Percentiles rank a stretch among this genome's conserved stretches.
Evolutionary conservation across 1,284 basidiomycete species (phyloP).

Genomic region (Cryptococcus sp.): DNA sequence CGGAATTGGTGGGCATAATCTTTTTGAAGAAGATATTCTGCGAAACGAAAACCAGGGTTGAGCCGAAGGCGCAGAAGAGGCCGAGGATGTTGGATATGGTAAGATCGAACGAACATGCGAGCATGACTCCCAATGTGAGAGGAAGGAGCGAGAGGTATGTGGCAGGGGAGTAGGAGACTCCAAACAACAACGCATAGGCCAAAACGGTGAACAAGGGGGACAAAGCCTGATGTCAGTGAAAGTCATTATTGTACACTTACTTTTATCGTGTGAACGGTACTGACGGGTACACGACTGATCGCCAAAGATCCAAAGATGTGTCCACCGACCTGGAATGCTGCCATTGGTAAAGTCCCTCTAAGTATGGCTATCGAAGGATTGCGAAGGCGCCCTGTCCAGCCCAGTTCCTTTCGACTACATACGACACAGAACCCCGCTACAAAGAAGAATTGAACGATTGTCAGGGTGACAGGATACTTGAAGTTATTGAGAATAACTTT

Average conservation of each 20-base stretch:
- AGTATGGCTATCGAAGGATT: constrained; percentile 69
- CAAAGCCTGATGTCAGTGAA: constrained; percentile 62
- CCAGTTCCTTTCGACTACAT: constrained; percentile 65
- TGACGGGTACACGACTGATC: constrained; percentile 91
- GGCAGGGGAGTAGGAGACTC: constrained; percentile 82
- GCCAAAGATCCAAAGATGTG: constrained; percentile 97
- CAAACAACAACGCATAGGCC: constrained; percentile 86
- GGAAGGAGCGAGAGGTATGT: constrained; percentile 95
- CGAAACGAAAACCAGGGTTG: constrained; percentile 91
- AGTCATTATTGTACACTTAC: constrained; percentile 50
- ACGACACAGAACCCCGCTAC: constrained; percentile 80
- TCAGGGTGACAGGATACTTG: constrained; percentile 57
- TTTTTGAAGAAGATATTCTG: constrained; percentile 99
- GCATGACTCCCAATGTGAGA: constrained; percentile 92
- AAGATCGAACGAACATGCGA: constrained; percentile 90
- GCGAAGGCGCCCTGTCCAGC: constrained; percentile 54
- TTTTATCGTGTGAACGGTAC: constrained; percentile 98
- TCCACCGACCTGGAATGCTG: constrained; percentile 84
- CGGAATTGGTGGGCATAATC: constrained; percentile 67
- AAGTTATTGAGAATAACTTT: constrained; percentile 49
- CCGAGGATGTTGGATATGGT: constrained; percentile 78
- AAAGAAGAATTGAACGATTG: constrained; percentile 96
- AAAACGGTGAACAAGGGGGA: constrained; percentile 96
- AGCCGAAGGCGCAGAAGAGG: constrained; percentile 85
- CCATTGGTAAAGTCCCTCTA: constrained; percentile 80